Percentiles rank a stretch among this genome's conserved stretches.
phyloP scores from a whole-genome alignment of 352 stramenopile species.

The Sclerospora graminicola region DNA sequence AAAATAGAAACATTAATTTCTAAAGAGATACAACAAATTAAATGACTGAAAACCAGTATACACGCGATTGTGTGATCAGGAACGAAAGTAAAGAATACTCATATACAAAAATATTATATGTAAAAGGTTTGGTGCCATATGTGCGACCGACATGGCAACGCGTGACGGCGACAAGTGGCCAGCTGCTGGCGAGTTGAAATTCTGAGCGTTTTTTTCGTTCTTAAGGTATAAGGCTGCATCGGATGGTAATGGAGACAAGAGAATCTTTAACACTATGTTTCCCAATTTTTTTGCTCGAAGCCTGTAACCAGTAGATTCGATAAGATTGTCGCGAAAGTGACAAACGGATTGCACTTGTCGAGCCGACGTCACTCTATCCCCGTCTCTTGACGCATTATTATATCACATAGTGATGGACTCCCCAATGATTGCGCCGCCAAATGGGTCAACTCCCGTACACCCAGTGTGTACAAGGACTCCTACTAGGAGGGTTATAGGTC shows the following conservation, averaged over 20 bases:
- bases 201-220: conserved; percentile 2
- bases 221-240: conserved; percentile 2
- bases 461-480: no score
- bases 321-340: no score
- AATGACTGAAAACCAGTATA: not conserved
- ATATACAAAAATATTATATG: not conserved
- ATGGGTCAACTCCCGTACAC: no score
- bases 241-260: no score
- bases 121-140: not conserved
- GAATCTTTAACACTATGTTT: conserved; percentile 10
- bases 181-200: conserved; percentile 11
- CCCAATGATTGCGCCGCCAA: no score
- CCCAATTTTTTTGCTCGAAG: no score
- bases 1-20: not conserved
- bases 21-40: not conserved
- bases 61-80: not conserved
- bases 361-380: not conserved
- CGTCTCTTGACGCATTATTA: not conserved
- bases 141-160: conserved; percentile 1
- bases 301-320: no score
- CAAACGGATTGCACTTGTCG: no score
- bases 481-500: no score
- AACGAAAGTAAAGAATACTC: not conserved
- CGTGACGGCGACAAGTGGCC: conserved; percentile 15
- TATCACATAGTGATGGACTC: not conserved